These are phyloP conservation scores for Dendryphion nanum DNA, from an alignment of 2,329 filamentous ascomycete species.

Conservation along the genomic window DNA sequence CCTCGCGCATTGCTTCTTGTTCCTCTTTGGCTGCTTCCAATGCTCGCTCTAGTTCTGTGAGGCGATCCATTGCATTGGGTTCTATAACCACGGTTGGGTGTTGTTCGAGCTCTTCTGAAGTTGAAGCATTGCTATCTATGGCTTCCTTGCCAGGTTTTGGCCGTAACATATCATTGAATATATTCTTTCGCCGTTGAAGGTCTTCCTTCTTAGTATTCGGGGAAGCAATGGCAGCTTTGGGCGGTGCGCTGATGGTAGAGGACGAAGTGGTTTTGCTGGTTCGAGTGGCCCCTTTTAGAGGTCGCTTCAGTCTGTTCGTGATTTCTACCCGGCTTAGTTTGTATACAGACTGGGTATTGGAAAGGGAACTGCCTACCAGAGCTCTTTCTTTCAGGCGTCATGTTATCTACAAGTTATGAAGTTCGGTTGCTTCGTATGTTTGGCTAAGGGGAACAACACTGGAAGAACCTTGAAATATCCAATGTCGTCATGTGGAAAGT, in stretches of 20 bases:
- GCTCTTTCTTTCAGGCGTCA: too few species aligned
- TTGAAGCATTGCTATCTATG: constrained; percentile 4
- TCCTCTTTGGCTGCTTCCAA: constrained; percentile 22
- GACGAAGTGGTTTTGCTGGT: constrained; percentile 19
- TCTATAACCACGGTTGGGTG: neutral
- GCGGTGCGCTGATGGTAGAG: constrained; percentile 23
- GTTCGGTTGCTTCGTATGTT: too few species aligned
- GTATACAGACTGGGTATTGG: too few species aligned
- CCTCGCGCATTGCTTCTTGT: constrained; percentile 20
- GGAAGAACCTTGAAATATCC: too few species aligned
- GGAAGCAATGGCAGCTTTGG: constrained; percentile 28
- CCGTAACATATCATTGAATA: constrained; percentile 32
- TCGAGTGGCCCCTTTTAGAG: constrained; percentile 20
- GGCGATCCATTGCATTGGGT: constrained; percentile 9
- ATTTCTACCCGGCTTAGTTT: constrained; percentile 18
- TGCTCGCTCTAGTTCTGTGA: constrained; percentile 28
- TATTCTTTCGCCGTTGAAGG: constrained; percentile 25
- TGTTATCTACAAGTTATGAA: too few species aligned
- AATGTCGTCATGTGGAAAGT: too few species aligned
- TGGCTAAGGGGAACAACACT: too few species aligned
- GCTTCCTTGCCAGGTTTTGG: constrained; percentile 4
- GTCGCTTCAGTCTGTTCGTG: constrained; percentile 25
- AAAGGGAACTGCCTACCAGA: too few species aligned
- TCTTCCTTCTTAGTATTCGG: constrained; percentile 31
- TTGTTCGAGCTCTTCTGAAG: constrained; percentile 5